A percentile compares a stretch with the other conserved stretches of the same genome.
Conservation (phyloP, 225 moss, liverwort and hornwort genomes). For the Straminergon stramineum region DNA sequence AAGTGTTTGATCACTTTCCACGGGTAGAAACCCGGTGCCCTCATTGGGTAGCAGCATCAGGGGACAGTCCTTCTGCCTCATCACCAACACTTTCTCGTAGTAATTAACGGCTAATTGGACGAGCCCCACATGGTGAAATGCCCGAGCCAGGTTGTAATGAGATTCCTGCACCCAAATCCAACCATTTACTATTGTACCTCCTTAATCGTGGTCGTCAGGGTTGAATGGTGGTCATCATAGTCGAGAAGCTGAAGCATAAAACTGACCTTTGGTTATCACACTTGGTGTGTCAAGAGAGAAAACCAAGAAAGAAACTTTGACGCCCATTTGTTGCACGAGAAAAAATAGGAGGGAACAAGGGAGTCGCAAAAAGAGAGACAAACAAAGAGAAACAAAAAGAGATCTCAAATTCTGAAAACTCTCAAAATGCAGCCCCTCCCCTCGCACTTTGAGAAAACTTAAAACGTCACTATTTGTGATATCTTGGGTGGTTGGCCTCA, state of each 20-base stretch:
- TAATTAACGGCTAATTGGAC: conserved; percentile 80
- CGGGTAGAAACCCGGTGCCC: conserved; percentile 36
- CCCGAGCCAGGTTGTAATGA: conserved; percentile 82
- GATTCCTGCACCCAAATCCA: conserved; percentile 52
- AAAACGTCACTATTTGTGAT: not conserved
- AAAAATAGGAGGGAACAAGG: not conserved
- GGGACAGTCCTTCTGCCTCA: conserved; percentile 56
- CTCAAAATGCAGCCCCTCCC: not conserved
- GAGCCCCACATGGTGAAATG: conserved; percentile 91
- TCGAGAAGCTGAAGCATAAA: not conserved
- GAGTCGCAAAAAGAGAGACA: not conserved
- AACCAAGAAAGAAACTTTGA: not conserved
- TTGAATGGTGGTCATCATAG: not conserved
- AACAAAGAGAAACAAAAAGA: not conserved
- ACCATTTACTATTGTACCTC: not conserved
- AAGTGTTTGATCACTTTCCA: not conserved
- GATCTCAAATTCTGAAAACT: not conserved
- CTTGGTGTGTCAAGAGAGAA: not conserved
- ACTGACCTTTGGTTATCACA: not conserved
- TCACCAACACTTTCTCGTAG: conserved; percentile 77
- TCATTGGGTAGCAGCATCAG: conserved; percentile 62
- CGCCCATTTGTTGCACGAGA: not conserved
- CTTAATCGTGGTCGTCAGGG: not conserved
- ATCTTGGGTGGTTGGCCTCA: not conserved
- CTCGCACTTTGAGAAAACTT: not conserved